Conservation (phyloP, 805 yeast genomes). For the Candida sanyiensis region DNA sequence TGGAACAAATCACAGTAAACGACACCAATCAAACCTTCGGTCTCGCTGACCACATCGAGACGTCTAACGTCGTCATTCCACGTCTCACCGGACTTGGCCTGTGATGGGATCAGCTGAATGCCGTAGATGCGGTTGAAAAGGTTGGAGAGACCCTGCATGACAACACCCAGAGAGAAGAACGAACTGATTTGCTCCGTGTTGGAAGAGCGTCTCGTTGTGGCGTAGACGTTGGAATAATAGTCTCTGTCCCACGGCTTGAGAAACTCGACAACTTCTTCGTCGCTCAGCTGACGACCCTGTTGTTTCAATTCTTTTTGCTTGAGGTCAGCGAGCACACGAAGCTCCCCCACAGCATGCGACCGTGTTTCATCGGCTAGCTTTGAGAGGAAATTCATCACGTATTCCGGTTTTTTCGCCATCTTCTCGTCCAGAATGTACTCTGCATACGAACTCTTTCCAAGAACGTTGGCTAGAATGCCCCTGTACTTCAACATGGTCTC, state of each 20-base stretch:
- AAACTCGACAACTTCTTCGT: slow-evolving; percentile 36
- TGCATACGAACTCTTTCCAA: slow-evolving; percentile 67
- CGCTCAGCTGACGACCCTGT: slow-evolving; percentile 22
- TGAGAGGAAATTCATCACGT: slow-evolving; percentile 64
- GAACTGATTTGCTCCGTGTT: slow-evolving; percentile 48
- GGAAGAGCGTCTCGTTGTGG: slow-evolving; percentile 29
- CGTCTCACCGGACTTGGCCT: slow-evolving; percentile 64
- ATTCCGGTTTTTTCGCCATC: slow-evolving; percentile 78
- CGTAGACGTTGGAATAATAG: slow-evolving; percentile 39
- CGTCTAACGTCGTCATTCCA: slow-evolving; percentile 88
- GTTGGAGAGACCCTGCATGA: slow-evolving; percentile 74
- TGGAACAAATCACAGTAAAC: slow-evolving; percentile 86
- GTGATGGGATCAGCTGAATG: slow-evolving; percentile 63
- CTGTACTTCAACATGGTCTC: slow-evolving; percentile 58
- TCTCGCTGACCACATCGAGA: slow-evolving; percentile 64
- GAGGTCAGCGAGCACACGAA: slow-evolving; percentile 40
- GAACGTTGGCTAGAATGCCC: slow-evolving; percentile 61
- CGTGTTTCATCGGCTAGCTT: slow-evolving; percentile 48
- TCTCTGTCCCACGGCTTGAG: slow-evolving; percentile 93
- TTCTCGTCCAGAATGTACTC: slow-evolving; percentile 83
- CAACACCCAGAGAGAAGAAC: slow-evolving; percentile 80
- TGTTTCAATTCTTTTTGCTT: slow-evolving; percentile 29
- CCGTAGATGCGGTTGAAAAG: slow-evolving; percentile 72
- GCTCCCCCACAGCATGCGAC: slow-evolving; percentile 55
- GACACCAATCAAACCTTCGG: slow-evolving; percentile 63